These are phyloP conservation scores for Candida anglica DNA, from an alignment of 805 yeast species.

Conservation along the genomic window DNA sequence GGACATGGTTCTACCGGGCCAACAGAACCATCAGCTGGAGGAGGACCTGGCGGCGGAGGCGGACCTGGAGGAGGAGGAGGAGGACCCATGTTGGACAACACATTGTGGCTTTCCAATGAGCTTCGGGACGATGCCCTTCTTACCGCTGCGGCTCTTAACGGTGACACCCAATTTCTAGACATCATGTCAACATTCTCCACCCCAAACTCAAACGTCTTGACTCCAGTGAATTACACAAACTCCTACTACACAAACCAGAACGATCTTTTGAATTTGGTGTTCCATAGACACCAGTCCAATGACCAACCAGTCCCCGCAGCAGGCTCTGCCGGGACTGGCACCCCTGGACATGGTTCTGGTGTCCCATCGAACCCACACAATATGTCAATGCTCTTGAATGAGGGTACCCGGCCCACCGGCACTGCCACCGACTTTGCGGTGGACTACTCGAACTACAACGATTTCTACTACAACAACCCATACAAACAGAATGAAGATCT, in stretches of 20 bases:
- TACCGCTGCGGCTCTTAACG: constrained; percentile 68
- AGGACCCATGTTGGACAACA: constrained; percentile 26
- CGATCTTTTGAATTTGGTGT: constrained; percentile 49
- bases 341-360: no score
- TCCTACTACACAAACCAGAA: constrained; percentile 26
- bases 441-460: constrained; percentile 35
- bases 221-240: constrained; percentile 6
- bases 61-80: constrained; percentile 2
- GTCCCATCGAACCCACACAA: no score
- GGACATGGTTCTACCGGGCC: not conserved
- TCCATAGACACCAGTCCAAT: constrained; percentile 37
- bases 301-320: constrained; percentile 2
- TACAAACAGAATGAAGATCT: constrained; percentile 32
- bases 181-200: constrained; percentile 31
- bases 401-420: not conserved
- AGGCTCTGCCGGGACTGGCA: constrained; percentile 2
- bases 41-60: constrained; percentile 3
- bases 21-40: not conserved
- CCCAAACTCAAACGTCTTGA: constrained; percentile 4
- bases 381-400: constrained; percentile 14
- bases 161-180: constrained; percentile 56
- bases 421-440: constrained; percentile 7
- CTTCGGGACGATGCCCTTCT: constrained; percentile 67
- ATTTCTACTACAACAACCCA: constrained; percentile 36
- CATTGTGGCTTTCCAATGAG: constrained; percentile 70